phyloP scores from a whole-genome alignment of 495 filamentous ascomycete species.

The Gamarada debralockiae region DNA sequence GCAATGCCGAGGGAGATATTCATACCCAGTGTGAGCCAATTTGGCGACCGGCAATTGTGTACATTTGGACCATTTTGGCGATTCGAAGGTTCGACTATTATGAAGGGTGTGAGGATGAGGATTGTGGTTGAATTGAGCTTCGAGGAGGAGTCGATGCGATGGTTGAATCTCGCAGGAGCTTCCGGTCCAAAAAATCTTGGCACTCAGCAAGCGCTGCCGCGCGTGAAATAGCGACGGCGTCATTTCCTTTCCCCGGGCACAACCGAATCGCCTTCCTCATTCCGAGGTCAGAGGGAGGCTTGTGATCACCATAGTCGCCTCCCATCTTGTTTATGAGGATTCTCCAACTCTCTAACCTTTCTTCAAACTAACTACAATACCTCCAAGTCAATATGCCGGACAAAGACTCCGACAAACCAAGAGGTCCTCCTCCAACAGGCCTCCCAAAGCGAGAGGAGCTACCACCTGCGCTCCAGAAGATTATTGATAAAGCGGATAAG shows the following conservation, averaged over 20 bases:
- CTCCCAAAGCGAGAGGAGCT: conserved; percentile 60
- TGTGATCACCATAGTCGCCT: no score
- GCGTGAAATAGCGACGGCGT: background rate
- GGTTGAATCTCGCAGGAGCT: conserved; percentile 3
- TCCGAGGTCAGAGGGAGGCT: no score
- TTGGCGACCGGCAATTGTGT: conserved; percentile 83
- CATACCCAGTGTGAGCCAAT: conserved; percentile 92
- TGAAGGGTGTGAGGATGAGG: conserved; percentile 28
- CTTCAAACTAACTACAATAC: background rate
- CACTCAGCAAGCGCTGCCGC: conserved; percentile 1
- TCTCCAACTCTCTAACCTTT: no score
- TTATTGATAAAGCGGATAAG: conserved; percentile 58
- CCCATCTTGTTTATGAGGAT: no score
- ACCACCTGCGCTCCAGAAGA: conserved; percentile 64
- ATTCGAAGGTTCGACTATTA: conserved; percentile 31
- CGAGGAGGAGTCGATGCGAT: conserved; percentile 21
- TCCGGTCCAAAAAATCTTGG: background rate
- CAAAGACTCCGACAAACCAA: conserved; percentile 20
- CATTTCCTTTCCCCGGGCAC: conserved; percentile 13
- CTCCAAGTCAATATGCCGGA: conserved; percentile 19
- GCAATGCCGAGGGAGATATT: background rate
- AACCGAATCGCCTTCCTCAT: conserved; percentile 4
- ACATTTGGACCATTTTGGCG: conserved; percentile 80
- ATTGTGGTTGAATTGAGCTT: conserved; percentile 29
- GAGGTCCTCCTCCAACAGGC: conserved; percentile 28